Conservation (phyloP, 805 yeast genomes). For the Monosporozyma unispora region DNA sequence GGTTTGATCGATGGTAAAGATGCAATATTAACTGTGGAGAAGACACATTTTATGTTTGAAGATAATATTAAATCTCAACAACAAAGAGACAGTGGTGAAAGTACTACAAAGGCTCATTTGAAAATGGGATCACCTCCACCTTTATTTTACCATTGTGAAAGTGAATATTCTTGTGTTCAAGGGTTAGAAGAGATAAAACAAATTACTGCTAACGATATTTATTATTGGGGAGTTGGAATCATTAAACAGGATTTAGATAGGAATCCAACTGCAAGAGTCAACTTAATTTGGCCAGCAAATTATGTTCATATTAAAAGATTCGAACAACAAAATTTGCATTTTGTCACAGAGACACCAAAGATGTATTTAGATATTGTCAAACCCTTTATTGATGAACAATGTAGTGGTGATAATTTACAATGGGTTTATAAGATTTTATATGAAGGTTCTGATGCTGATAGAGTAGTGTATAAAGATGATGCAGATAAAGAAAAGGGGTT, state of each 20-base stretch:
- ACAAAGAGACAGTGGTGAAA: not conserved
- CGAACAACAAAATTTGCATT: slow-evolving; percentile 47
- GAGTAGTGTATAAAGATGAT: slow-evolving; percentile 56
- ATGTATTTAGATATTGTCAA: slow-evolving; percentile 50
- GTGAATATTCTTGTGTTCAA: slow-evolving; percentile 24
- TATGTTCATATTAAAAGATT: slow-evolving; percentile 74
- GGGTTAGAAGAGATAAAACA: slow-evolving; percentile 23
- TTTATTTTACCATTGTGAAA: slow-evolving; percentile 19
- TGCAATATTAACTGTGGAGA: slow-evolving; percentile 70
- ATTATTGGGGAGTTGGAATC: slow-evolving; percentile 65
- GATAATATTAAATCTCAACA: slow-evolving; percentile 8
- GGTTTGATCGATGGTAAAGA: slow-evolving; percentile 53
- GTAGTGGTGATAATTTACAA: slow-evolving; percentile 61
- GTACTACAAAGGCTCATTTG: not conserved
- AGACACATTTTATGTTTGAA: slow-evolving; percentile 48
- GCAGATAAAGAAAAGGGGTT: slow-evolving; percentile 55
- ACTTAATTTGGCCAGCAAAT: slow-evolving; percentile 83
- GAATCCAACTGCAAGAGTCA: slow-evolving; percentile 58
- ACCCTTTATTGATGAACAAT: slow-evolving; percentile 71
- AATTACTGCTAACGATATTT: slow-evolving; percentile 73
- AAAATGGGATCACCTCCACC: slow-evolving; percentile 8
- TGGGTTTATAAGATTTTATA: slow-evolving; percentile 87
- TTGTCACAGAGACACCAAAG: slow-evolving; percentile 75
- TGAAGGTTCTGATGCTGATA: slow-evolving; percentile 77
- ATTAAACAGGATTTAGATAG: slow-evolving; percentile 37